Evolutionary conservation across 2,329 filamentous ascomycete species (phyloP).

Genomic region (Colletotrichum tropicicola): DNA sequence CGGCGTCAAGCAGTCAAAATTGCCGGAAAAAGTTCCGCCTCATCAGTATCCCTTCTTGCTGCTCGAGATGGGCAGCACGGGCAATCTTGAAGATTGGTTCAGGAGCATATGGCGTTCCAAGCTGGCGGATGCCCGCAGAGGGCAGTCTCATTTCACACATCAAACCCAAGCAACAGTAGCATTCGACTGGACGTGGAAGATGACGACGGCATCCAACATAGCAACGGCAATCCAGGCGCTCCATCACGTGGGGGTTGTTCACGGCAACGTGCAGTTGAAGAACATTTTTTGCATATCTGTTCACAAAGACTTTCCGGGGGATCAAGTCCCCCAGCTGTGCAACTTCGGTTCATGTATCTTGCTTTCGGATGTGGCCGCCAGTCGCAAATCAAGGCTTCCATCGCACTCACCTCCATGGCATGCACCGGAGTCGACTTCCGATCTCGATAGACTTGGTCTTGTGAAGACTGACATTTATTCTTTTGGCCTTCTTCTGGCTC

Average conservation of each 20-base stretch:
- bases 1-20: neutral
- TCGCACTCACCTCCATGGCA: neutral
- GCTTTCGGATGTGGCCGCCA: neutral
- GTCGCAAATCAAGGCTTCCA: neutral
- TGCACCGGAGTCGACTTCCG: neutral
- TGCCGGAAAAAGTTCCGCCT: neutral
- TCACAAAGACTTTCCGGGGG: neutral
- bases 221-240: neutral
- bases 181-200: neutral
- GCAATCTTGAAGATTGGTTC: neutral
- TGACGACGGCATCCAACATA: neutral
- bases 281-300: neutral
- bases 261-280: neutral
- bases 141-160: too few species aligned
- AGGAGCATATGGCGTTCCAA: neutral
- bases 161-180: neutral
- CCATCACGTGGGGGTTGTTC: neutral
- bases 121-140: too few species aligned
- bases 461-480: neutral
- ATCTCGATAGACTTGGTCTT: neutral
- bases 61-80: neutral
- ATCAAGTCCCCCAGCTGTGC: neutral
- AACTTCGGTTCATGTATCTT: neutral
- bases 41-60: neutral
- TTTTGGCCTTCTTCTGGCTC: neutral